A percentile compares a stretch with the other conserved stretches of the same genome.
Conservation (phyloP, 345 rosid species). For the Euphorbia peplus region DNA sequence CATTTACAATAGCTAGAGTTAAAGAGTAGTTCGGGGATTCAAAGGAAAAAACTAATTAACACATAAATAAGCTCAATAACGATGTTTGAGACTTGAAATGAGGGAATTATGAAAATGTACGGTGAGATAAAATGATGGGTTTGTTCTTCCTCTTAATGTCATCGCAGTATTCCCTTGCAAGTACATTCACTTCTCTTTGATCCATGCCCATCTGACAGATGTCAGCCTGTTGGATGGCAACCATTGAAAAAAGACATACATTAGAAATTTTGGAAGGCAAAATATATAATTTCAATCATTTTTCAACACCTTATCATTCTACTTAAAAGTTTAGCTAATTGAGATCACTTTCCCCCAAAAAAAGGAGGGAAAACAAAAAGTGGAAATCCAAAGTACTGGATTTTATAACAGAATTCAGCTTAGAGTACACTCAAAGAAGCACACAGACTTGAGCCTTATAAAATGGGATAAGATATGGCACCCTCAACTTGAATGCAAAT, state of each 20-base stretch:
- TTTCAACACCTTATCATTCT: no score
- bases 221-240: constrained; percentile 59
- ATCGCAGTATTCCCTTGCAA: constrained; percentile 90
- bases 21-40: constrained; percentile 3
- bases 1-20: constrained; percentile 19
- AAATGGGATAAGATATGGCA: no score
- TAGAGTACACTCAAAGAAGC: no score
- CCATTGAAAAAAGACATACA: not conserved
- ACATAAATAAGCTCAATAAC: not conserved
- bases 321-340: no score
- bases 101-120: constrained; percentile 33
- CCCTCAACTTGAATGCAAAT: no score
- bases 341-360: no score
- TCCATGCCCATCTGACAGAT: constrained; percentile 96
- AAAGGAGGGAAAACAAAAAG: no score
- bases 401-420: no score
- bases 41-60: not conserved
- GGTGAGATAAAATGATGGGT: constrained; percentile 86
- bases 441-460: no score
- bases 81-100: constrained; percentile 1
- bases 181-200: constrained; percentile 80
- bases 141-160: constrained; percentile 82
- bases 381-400: no score
- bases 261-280: no score
- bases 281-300: no score